Evolutionary conservation across 1,139 yeast species (phyloP).

Genomic region (Scheffersomyces lignicola): DNA sequence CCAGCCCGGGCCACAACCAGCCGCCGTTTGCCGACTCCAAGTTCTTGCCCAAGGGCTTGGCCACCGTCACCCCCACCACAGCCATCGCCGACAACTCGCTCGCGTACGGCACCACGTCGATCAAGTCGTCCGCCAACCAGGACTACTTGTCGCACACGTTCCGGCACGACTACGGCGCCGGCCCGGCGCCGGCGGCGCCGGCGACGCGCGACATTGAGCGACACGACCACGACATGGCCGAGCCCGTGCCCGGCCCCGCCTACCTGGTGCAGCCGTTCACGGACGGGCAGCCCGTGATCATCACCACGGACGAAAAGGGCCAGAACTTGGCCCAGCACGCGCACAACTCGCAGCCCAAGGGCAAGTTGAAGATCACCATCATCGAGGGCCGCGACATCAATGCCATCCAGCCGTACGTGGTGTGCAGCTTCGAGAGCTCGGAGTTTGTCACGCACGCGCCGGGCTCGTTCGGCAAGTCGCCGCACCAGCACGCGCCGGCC

Average conservation of each 20-base stretch:
- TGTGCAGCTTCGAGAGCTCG: conserved; percentile 89
- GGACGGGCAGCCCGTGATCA: conserved; percentile 35
- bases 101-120: conserved; percentile 66
- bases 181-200: no score
- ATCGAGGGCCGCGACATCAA: conserved; percentile 68
- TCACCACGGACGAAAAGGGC: conserved; percentile 50
- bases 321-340: conserved; percentile 22
- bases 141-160: conserved; percentile 27
- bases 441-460: conserved; percentile 88
- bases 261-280: conserved; percentile 14
- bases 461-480: conserved; percentile 54
- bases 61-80: conserved; percentile 56
- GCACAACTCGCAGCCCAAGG: conserved; percentile 54
- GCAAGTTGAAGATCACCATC: conserved; percentile 78
- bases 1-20: conserved; percentile 13
- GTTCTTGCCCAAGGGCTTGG: conserved; percentile 39
- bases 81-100: conserved; percentile 62
- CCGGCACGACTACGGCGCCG: conserved; percentile 15
- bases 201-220: conserved; percentile 14
- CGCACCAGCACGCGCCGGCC: conserved; percentile 15
- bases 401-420: conserved; percentile 79
- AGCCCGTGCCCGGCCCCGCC: conserved; percentile 12
- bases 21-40: conserved; percentile 23
- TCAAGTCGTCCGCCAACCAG: conserved; percentile 17
- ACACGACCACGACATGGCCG: conserved; percentile 8